phyloP scores from a whole-genome alignment of 257 asterid species.

The Scutellaria galericulata region DNA sequence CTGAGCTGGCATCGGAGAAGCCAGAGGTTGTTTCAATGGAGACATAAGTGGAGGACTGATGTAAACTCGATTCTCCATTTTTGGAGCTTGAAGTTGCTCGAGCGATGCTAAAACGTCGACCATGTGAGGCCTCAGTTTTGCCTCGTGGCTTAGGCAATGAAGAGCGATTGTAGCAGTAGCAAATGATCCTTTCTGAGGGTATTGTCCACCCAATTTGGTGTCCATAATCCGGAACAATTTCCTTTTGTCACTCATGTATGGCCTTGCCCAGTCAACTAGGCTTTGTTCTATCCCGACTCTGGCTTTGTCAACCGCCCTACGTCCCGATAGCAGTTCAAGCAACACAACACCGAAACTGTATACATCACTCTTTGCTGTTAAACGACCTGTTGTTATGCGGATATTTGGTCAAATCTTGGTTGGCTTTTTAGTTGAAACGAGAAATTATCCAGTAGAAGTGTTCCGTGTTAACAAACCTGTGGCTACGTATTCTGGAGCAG shows the following conservation, averaged over 20 bases:
- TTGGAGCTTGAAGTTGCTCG: constrained; percentile 56
- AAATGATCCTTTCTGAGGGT: constrained; percentile 66
- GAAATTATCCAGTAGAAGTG: no score
- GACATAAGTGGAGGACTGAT: constrained; percentile 32
- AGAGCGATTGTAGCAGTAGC: constrained; percentile 54
- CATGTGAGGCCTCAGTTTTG: constrained; percentile 64
- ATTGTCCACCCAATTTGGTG: constrained; percentile 65
- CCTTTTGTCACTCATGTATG: constrained; percentile 64
- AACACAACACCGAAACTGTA: constrained; percentile 79
- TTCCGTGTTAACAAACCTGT: constrained; percentile 45
- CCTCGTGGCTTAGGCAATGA: constrained; percentile 57
- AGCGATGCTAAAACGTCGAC: constrained; percentile 56
- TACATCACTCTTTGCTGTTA: constrained; percentile 61
- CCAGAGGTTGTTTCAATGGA: constrained; percentile 38
- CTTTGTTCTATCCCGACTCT: constrained; percentile 56
- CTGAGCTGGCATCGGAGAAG: constrained; percentile 47
- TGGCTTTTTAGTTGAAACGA: not conserved
- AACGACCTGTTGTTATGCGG: constrained; percentile 51
- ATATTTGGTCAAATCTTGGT: not conserved
- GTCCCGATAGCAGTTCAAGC: constrained; percentile 67
- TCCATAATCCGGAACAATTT: constrained; percentile 69
- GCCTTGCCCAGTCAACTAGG: constrained; percentile 79
- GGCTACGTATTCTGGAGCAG: constrained; percentile 82
- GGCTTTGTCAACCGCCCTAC: constrained; percentile 60
- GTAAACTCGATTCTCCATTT: constrained; percentile 31